Base-by-base conservation (phyloP, 768 basidiomycete species). In the Lactarius akahatsu region DNA sequence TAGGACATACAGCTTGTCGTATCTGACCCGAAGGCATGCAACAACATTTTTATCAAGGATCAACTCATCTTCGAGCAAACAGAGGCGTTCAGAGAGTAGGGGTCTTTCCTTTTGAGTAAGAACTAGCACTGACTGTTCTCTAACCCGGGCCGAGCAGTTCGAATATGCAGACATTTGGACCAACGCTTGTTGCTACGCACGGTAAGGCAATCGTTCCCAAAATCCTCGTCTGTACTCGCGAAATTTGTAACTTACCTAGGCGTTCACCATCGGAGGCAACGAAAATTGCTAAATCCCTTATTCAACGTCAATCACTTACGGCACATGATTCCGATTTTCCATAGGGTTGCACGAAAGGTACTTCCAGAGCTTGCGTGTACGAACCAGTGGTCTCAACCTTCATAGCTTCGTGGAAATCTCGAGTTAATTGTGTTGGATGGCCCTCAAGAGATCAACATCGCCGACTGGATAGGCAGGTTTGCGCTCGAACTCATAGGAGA, bases 351-450 rank as follows among this genome's bases (percentile, higher is more conserved):
- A 9, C 36, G 63, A 36, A 52, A 57, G 55, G 66, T 73, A 61
- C 43, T 40, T 28, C 18, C 6, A n/a, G 15, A 26, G 2, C 7
- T 41, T 41, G 20, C 75, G 80, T 65, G 2, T 72, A 80, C 23
- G 71, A 81, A 66, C 77, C 73, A 62, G 50, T 82, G 47, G 79
- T 80, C 32, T 38, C 10, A 79, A 80, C 54, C 74, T 71, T 72
- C 76, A 69, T 0, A 81, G 80, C 0, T 73, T 77, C 62, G 65
- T 69, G 41, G 75, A 74, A 57, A 20, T 13, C 30, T 63, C 9
- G n/a, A 38, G 9, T 41, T 28, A 26, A 36, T 23, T 23, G 32
- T 3, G 72, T 81, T 20, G 78, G 78, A 59, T 78, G 77, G 65
- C 74, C 82, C 23, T 78, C 78, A 66, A 70, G 74, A 10, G 55